A percentile compares a stretch with the other conserved stretches of the same genome.
Conservation (phyloP, 2,329 filamentous ascomycete genomes). For the Fusarium zealandicum region DNA sequence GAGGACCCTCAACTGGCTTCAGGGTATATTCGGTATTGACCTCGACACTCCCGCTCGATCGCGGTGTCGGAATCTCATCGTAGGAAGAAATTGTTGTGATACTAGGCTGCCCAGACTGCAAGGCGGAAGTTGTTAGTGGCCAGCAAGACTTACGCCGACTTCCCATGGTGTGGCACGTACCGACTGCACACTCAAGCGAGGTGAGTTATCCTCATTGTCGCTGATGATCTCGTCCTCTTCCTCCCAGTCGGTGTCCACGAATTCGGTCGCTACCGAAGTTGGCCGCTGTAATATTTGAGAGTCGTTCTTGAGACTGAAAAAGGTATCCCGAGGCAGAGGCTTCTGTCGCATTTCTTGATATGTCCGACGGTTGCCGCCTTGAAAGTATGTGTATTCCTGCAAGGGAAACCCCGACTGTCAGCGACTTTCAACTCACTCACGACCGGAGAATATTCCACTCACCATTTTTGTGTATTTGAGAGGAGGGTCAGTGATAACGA, state of each 20-base stretch:
- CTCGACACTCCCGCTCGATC: constrained; percentile 66
- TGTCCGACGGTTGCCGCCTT: constrained; percentile 48
- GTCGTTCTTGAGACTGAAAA: constrained; percentile 65
- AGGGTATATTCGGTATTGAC: constrained; percentile 66
- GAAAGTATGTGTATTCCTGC: constrained; percentile 49
- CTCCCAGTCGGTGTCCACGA: constrained; percentile 77
- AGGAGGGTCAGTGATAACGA: constrained; percentile 11
- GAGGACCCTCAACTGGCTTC: constrained; percentile 78
- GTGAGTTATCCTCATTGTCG: constrained; percentile 70
- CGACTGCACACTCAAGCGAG: constrained; percentile 73
- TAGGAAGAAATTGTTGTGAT: constrained; percentile 88
- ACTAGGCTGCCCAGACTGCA: constrained; percentile 73
- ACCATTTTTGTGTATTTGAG: constrained; percentile 44
- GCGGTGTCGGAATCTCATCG: constrained; percentile 82
- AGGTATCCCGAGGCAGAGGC: constrained; percentile 59
- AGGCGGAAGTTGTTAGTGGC: constrained; percentile 27
- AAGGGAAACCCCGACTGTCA: not conserved
- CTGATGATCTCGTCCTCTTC: constrained; percentile 71
- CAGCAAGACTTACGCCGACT: constrained; percentile 1
- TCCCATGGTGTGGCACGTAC: constrained; percentile 57
- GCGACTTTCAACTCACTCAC: not conserved
- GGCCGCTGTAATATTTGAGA: constrained; percentile 60
- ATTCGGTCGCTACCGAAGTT: constrained; percentile 75
- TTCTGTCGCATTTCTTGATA: constrained; percentile 62
- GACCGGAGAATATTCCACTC: constrained; percentile 19